These are phyloP conservation scores for Phytophthora citrophthora DNA, from an alignment of 352 stramenopile species.

Conservation along the genomic window DNA sequence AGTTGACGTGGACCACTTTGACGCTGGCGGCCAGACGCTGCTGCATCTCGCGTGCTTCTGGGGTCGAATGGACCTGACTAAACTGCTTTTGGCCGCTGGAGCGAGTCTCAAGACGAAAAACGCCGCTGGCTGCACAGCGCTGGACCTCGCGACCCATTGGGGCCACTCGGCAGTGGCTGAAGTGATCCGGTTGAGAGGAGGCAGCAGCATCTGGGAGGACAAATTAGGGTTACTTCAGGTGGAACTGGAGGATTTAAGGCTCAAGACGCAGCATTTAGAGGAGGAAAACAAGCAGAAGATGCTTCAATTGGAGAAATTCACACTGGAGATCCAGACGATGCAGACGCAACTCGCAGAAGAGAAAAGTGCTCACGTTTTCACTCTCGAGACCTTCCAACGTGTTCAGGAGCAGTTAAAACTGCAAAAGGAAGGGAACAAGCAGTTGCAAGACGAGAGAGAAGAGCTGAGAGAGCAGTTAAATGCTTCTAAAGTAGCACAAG, in stretches of 20 bases:
- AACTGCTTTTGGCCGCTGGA: slow-evolving; percentile 59
- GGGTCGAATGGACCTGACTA: slow-evolving; percentile 70
- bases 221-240: slow-evolving; percentile 75
- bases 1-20: slow-evolving; percentile 75
- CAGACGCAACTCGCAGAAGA: slow-evolving; percentile 57
- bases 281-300: slow-evolving; percentile 40
- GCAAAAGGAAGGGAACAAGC: slow-evolving; percentile 8
- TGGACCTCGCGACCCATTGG: slow-evolving; percentile 80
- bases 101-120: slow-evolving; percentile 82
- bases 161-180: slow-evolving; percentile 73
- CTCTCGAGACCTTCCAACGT: slow-evolving; percentile 14
- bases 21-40: slow-evolving; percentile 74
- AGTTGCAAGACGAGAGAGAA: slow-evolving; percentile 17
- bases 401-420: slow-evolving; percentile 7
- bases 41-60: slow-evolving; percentile 80
- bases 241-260: slow-evolving; percentile 59
- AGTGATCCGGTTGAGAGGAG: slow-evolving; percentile 68
- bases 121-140: slow-evolving; percentile 63
- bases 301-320: slow-evolving; percentile 13
- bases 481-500: slow-evolving; percentile 34
- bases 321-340: slow-evolving; percentile 41
- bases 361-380: slow-evolving; percentile 37
- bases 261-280: slow-evolving; percentile 27
- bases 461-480: slow-evolving; percentile 31
- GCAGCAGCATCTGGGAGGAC: slow-evolving; percentile 75